Evolutionary conservation across 257 asterid species (phyloP).

Genomic region (Verbascum thapsus): DNA sequence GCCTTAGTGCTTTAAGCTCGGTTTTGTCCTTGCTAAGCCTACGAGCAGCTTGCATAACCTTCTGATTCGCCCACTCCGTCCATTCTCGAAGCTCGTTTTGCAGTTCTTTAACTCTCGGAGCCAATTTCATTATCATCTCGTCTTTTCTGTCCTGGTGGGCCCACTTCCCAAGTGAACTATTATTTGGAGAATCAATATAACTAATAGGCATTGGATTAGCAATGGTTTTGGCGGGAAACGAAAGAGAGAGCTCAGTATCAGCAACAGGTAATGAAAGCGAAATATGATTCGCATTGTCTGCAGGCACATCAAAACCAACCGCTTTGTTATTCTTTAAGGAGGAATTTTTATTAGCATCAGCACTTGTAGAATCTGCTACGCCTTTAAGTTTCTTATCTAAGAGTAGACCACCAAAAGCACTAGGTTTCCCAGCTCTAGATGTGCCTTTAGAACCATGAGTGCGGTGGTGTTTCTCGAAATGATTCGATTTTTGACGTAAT

Average conservation of each 20-base stretch:
- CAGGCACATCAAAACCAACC: constrained; percentile 47
- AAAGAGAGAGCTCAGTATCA: constrained; percentile 88
- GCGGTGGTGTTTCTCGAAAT: constrained; percentile 73
- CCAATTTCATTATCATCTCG: constrained; percentile 76
- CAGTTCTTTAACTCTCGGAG: constrained; percentile 67
- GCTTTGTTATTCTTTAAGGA: constrained; percentile 47
- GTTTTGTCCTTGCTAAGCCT: constrained; percentile 86
- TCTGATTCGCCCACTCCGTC: constrained; percentile 99
- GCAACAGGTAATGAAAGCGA: constrained; percentile 61
- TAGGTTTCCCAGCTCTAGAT: constrained; percentile 56
- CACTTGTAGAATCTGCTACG: constrained; percentile 58
- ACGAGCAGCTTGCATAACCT: constrained; percentile 95
- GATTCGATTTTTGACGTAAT: constrained; percentile 73
- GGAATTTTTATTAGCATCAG: constrained; percentile 52
- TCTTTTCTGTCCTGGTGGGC: constrained; percentile 72
- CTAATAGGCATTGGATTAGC: constrained; percentile 57
- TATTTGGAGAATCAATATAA: constrained; percentile 42
- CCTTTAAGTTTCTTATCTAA: constrained; percentile 80
- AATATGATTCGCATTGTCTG: constrained; percentile 42
- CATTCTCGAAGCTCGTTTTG: constrained; percentile 91
- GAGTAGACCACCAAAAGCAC: constrained; percentile 62
- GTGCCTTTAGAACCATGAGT: constrained; percentile 63
- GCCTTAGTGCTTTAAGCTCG: constrained; percentile 88
- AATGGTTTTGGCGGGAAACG: constrained; percentile 61
- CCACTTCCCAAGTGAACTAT: constrained; percentile 52